Base-by-base conservation (phyloP, 768 basidiomycete species). In the Terana coerulea region DNA sequence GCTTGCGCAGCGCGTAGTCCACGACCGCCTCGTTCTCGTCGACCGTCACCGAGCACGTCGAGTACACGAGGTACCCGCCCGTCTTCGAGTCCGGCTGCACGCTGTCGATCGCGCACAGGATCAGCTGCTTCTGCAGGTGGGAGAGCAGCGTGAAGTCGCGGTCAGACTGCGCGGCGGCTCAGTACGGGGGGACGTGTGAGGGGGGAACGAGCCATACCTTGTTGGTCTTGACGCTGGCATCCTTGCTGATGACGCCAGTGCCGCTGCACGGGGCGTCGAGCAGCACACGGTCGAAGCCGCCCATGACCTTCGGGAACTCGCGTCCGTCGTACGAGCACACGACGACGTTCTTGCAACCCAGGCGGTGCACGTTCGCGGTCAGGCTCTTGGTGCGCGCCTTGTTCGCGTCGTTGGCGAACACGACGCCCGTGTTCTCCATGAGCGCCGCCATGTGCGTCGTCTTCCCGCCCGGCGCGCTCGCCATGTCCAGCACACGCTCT, bases 1-100 rank as follows among this genome's bases (percentile, higher is more conserved):
- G 83, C 67, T 99, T 98, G 54, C 88, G 83, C 46, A 99, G 79
- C 15, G 97, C 97, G 65, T 99, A 99, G 66, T 97, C 92, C 21
- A 99, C 94, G 12, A 98, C 95, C 1, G 92, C 84, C 69, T 99
- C 97, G 73, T 99, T 95, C 75, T 99, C 97, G 61, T 98, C 97
- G 8, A 98, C 90, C 4, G 89, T 97, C 49, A 99, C 93, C 4
- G 95, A 98, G 67, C 97, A 99, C 0, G 97, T 99, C 41, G 95
- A 98, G 73, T 99, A 99, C 50, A 98, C 95, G 60, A 98, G 72
- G 69, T 86, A 92, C 24, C 94, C 95, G 5, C 97, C 97, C 1
- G 89, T 91, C 62, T 88, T 86, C 4, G 94, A 95, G 51, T 86
- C 84, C 9, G 94, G 83, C 57, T 83, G 86, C 46, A 95, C 85